A percentile compares a stretch with the other conserved stretches of the same genome.
Conservation (phyloP, 108 stramenopile species). For the Schizochytrium sp. region DNA sequence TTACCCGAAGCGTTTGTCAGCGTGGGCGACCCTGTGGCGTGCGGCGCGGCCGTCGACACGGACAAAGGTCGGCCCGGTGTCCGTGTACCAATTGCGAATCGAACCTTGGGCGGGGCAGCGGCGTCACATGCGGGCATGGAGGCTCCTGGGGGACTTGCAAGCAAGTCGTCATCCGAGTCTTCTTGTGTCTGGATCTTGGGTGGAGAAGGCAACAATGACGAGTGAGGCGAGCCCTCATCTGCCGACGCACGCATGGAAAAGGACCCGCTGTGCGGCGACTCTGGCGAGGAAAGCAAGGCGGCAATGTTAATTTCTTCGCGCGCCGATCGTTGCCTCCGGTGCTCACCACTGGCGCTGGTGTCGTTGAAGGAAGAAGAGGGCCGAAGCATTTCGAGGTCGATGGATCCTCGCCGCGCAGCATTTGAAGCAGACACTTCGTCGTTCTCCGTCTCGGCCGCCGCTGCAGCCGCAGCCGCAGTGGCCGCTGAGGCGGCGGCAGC, state of each 20-base stretch:
- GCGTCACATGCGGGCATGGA: neutral
- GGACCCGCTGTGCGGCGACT: too few species aligned
- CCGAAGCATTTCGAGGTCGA: too few species aligned
- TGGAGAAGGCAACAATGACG: neutral
- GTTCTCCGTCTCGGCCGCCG: too few species aligned
- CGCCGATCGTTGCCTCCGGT: too few species aligned
- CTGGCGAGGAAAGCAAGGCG: too few species aligned
- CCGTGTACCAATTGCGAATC: neutral
- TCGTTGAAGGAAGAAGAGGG: too few species aligned
- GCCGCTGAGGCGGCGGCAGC: neutral
- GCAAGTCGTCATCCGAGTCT: neutral
- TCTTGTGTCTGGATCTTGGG: neutral
- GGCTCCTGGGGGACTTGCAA: neutral
- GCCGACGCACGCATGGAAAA: neutral
- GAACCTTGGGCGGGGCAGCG: neutral
- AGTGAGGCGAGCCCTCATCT: neutral
- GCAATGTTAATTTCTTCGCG: too few species aligned
- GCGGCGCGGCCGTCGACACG: neutral
- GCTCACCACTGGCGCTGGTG: too few species aligned
- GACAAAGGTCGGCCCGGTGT: neutral
- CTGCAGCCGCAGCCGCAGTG: too few species aligned
- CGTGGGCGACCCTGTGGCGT: neutral
- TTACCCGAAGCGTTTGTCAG: neutral
- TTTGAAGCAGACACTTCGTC: too few species aligned
- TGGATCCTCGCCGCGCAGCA: too few species aligned